Conservation (phyloP, 73 alveolate species). For the Symbiodinium pilosum region DNA sequence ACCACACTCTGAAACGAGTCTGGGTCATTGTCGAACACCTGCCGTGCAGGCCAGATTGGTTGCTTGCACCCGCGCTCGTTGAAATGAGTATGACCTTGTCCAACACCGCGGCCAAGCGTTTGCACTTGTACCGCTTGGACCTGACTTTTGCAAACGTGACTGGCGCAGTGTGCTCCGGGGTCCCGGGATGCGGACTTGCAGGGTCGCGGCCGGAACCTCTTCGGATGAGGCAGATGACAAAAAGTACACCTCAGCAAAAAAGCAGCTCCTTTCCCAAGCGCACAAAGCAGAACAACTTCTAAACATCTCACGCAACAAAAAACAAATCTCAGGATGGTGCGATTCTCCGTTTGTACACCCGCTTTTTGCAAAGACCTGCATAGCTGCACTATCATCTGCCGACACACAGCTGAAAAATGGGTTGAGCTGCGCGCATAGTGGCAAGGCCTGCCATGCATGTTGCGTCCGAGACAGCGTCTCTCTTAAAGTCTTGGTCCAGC, state of each 20-base stretch:
- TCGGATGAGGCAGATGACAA: slow-evolving; percentile 67
- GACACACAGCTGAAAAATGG: neutral
- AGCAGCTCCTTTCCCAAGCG: neutral
- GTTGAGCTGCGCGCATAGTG: neutral
- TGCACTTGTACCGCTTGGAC: slow-evolving; percentile 88
- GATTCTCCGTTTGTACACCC: slow-evolving; percentile 49
- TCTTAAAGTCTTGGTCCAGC: neutral
- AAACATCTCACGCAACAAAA: neutral
- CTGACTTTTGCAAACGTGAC: neutral
- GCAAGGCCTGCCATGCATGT: neutral
- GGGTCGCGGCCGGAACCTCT: slow-evolving; percentile 72
- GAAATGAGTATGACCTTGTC: slow-evolving; percentile 14
- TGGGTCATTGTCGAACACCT: slow-evolving; percentile 73
- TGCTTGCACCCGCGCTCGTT: too few species aligned
- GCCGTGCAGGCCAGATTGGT: too few species aligned
- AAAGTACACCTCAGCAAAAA: slow-evolving; percentile 41
- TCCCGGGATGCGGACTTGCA: slow-evolving; percentile 20
- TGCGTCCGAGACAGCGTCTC: neutral
- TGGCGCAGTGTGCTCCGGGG: neutral
- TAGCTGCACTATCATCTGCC: too few species aligned
- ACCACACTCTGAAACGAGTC: slow-evolving; percentile 41
- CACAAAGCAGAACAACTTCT: too few species aligned
- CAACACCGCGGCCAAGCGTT: slow-evolving; percentile 54
- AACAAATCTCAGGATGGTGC: neutral
- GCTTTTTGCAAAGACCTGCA: slow-evolving; percentile 56